Base-by-base conservation (phyloP, 257 asterid genomes). In the Craterostigma plantagineum region DNA sequence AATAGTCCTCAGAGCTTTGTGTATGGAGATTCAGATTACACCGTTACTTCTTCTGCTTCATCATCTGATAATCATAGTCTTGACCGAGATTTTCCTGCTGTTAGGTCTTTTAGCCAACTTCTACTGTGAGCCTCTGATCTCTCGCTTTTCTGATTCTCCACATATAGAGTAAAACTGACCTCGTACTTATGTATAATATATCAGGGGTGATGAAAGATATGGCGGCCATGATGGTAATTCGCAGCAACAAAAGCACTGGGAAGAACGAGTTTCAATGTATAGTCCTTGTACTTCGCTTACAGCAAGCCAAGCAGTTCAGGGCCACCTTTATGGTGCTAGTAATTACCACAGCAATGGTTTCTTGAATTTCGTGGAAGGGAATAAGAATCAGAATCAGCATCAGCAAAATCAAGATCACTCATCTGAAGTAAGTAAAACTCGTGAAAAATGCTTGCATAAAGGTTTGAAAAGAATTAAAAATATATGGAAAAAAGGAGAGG, bases 21-120 rank as follows among this genome's bases (percentile, higher is more conserved):
- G 15, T 12, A n/a, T 16, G n/a, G 10, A 11, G 14, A 14, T 40
- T 16, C 15, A 10, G 1, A n/a, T 40, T 10, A 10, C 1, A 16
- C 1, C 12, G 13, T 16, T 5, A 7, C 17, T 7, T n/a, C 16
- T 8, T 12, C 15, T 11, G 13, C 45, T 40, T 40, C 45, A 40
- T 9, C 13, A 3, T 1, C 47, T 44, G 37, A 2, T 33, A 34
- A 55, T 49, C 41, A 49, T 38, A 48, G 53, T 56, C 59, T 58
- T 10, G 54, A 58, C 38, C 79, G 55, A 39, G 76, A 64, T 38
- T 68, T 64, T n/a, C 87, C 94, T 7, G 54, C 30, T 23, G 30
- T 61, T 27, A 74, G 78, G 51, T 69, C 86, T 39, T 77, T 75
- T 80, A 74, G 83, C 68, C 94, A 71, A 45, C 65, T 77, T 8